phyloP scores from a whole-genome alignment of 495 filamentous ascomycete species.

The Hypoxylon subgilvum region DNA sequence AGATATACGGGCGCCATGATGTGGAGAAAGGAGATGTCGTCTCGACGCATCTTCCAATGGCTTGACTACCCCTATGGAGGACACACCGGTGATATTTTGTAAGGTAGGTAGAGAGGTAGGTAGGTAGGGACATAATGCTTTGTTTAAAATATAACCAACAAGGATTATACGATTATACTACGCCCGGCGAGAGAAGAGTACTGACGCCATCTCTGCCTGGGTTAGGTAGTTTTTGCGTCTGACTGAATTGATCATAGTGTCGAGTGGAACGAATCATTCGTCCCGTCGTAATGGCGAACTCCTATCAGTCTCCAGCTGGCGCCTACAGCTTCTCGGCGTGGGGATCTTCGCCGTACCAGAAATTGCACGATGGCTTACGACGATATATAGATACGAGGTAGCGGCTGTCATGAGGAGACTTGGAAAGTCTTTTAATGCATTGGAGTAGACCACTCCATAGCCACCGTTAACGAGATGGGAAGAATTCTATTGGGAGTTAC shows the following conservation, averaged over 20 bases:
- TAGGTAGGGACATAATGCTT: too few relatives aligned
- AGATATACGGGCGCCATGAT: too few relatives aligned
- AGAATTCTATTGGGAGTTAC: constrained; percentile 49
- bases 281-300: constrained; percentile 58
- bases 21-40: too few relatives aligned
- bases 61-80: too few relatives aligned
- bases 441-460: constrained; percentile 48
- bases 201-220: too few relatives aligned
- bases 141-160: too few relatives aligned
- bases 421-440: constrained; percentile 56
- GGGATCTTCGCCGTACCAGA: constrained; percentile 56
- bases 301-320: constrained; percentile 58
- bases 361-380: constrained; percentile 58
- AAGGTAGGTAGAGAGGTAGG: too few relatives aligned
- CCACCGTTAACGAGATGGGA: constrained; percentile 46
- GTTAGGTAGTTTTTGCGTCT: constrained; percentile 55
- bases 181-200: too few relatives aligned
- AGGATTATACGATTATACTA: too few relatives aligned
- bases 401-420: constrained; percentile 54
- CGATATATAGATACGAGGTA: too few relatives aligned
- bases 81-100: too few relatives aligned
- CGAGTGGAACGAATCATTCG: constrained; percentile 36
- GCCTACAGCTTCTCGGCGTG: constrained; percentile 52
- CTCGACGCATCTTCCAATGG: too few relatives aligned
- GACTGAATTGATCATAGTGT: constrained; percentile 62